phyloP scores from a whole-genome alignment of 2,329 filamentous ascomycete genomes.

The Aspergillus sp. region DNA sequence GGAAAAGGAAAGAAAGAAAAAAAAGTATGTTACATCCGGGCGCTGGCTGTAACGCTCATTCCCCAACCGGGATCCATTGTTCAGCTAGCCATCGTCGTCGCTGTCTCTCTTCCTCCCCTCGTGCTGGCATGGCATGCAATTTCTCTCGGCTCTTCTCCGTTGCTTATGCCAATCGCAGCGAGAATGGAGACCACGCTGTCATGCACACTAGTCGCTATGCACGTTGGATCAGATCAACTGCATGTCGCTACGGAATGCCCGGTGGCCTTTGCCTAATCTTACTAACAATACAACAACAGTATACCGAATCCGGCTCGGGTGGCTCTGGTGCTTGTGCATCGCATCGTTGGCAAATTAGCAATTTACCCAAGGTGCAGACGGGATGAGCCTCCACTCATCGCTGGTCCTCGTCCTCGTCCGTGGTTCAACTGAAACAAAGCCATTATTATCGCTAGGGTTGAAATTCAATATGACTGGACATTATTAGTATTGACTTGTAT shows the following conservation, averaged over 20 bases:
- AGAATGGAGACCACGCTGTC: not conserved
- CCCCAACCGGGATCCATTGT: not conserved
- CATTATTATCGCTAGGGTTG: not conserved
- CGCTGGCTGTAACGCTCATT: not conserved
- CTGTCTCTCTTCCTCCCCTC: too few relatives aligned
- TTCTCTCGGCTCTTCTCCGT: not conserved
- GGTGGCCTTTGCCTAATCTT: not conserved
- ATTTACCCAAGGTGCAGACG: too few relatives aligned
- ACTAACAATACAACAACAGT: not conserved
- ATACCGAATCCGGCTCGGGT: not conserved
- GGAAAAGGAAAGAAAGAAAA: not conserved
- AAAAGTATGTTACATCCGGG: not conserved
- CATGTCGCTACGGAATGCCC: not conserved
- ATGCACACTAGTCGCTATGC: not conserved
- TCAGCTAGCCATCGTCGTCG: not conserved
- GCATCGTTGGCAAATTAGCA: not conserved
- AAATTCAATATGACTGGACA: not conserved
- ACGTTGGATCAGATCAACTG: not conserved
- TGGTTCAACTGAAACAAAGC: not conserved
- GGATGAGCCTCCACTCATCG: not conserved
- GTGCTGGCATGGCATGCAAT: too few relatives aligned
- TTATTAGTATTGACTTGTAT: too few relatives aligned
- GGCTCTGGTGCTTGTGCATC: not conserved
- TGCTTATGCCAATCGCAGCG: not conserved
- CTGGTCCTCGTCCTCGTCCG: not conserved